Evolutionary conservation across 495 filamentous ascomycete genomes (phyloP), one percentile per base, ranked within the genome.

Genomic region (Penicillium coffeae): DNA sequence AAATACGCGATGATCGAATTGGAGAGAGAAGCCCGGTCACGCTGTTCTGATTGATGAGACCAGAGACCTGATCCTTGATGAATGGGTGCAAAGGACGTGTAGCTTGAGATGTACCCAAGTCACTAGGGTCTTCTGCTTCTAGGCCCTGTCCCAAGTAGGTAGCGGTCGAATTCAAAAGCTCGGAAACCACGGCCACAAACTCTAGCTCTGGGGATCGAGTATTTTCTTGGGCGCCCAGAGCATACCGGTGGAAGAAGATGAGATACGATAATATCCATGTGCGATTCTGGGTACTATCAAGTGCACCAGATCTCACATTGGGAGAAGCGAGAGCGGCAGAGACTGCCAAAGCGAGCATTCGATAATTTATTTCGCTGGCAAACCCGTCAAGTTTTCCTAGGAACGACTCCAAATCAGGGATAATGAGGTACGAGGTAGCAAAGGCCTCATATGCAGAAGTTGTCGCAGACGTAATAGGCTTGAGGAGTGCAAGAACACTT

Each of bases 261-360:
- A 90, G 82, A 59, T 95, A 87, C 16, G 86, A 78, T 40, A 96
- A 68, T 16, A 98, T 73, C 86, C 90, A 94, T 16, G 90, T 68
- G 13, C 76, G 74, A 38, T 57, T 56, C 42, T 70, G 58, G 8
- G 56, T 59, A 25, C 74, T 68, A 2, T 66, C 57, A 7, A 53
- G 38, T 35, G 39, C 55, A 15, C 49, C 38, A 18, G 48, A 49
- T 18, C 20, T 52, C 18, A 60, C 59, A 32, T 68, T 57, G 9
- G 60, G 58, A 41, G 68, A 66, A 42, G 41, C 35, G 14, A 64
- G 50, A n/a, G 63, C 47, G 37, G 69, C 34, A 13, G 66, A 65
- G 30, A 84, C 46, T 1, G 78, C 71, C 38, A 65, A 69, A 1
- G 77, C 75, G 8, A 85, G 61, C 41, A 79, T 55, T 41, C 76